A percentile compares a stretch with the other conserved stretches of the same genome.
phyloP scores from a whole-genome alignment of 23 red algal genomes.

The Gracilaria vermiculophylla region DNA sequence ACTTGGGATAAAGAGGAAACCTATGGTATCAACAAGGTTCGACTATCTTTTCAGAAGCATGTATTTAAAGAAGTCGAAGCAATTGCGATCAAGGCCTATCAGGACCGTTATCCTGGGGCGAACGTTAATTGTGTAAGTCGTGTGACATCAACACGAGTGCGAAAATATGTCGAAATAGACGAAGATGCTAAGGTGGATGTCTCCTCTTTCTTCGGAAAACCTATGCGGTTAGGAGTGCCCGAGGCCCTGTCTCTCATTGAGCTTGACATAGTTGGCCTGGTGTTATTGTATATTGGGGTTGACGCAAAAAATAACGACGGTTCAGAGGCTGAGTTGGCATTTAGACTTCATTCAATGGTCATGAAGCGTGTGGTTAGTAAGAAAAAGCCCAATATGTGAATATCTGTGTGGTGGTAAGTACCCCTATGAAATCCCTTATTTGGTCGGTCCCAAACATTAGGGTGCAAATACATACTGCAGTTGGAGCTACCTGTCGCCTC shows the following conservation, averaged over 20 bases:
- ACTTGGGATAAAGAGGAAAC: not conserved
- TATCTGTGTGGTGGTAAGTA: not conserved
- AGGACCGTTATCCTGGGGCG: not conserved
- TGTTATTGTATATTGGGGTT: not conserved
- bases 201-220: not conserved
- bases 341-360: constrained; percentile 26
- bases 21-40: constrained; percentile 17
- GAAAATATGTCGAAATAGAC: not conserved
- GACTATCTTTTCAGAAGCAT: constrained; percentile 16
- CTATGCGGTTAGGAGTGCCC: constrained; percentile 2
- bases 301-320: constrained; percentile 21
- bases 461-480: not conserved
- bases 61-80: constrained; percentile 8
- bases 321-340: constrained; percentile 13
- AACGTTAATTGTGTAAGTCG: not conserved
- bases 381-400: not conserved
- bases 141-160: not conserved
- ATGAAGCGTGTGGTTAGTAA: not conserved
- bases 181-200: constrained; percentile 8
- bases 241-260: constrained; percentile 6
- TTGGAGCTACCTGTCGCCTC: no score
- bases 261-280: constrained; percentile 10
- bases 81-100: not conserved
- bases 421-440: not conserved
- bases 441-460: not conserved